These are phyloP conservation scores for Ceratocystis ficicola DNA, from an alignment of 2,329 filamentous ascomycete genomes.

Conservation along the genomic window DNA sequence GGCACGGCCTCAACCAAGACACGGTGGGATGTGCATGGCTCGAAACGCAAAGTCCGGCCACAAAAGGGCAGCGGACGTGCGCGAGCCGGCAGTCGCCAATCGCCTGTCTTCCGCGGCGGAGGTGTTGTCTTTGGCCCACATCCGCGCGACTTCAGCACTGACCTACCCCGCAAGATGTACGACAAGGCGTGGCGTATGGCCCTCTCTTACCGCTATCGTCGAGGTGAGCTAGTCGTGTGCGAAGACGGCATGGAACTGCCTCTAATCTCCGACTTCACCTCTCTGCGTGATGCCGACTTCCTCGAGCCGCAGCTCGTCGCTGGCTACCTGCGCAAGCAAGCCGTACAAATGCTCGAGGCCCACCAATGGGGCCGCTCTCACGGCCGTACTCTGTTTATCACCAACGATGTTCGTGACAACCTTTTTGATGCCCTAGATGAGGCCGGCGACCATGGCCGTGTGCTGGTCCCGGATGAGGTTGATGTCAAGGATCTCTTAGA, in stretches of 20 bases:
- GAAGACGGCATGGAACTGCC: conserved; percentile 62
- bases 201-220: conserved; percentile 77
- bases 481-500: conserved; percentile 93
- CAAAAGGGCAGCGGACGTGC: conserved; percentile 81
- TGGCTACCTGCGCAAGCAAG: conserved; percentile 49
- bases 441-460: conserved; percentile 54
- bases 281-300: conserved; percentile 28
- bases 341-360: conserved; percentile 54
- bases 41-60: conserved; percentile 63
- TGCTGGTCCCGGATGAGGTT: conserved; percentile 61
- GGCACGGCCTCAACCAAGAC: conserved; percentile 78
- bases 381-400: conserved; percentile 66
- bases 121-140: conserved; percentile 84
- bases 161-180: conserved; percentile 78
- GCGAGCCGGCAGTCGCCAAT: conserved; percentile 69
- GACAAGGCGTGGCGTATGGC: conserved; percentile 92
- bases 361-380: conserved; percentile 56
- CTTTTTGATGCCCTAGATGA: conserved; percentile 56
- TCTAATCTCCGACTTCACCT: conserved; percentile 39
- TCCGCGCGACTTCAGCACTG: conserved; percentile 78
- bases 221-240: conserved; percentile 76
- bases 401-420: conserved; percentile 45
- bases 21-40: conserved; percentile 71
- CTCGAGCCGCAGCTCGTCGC: conserved; percentile 32
- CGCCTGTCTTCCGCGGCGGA: conserved; percentile 69